Percentiles rank a stretch among this genome's conserved stretches.
Evolutionary conservation across 2,329 filamentous ascomycete genomes (phyloP).

Genomic region (Beauveria medogensis): DNA sequence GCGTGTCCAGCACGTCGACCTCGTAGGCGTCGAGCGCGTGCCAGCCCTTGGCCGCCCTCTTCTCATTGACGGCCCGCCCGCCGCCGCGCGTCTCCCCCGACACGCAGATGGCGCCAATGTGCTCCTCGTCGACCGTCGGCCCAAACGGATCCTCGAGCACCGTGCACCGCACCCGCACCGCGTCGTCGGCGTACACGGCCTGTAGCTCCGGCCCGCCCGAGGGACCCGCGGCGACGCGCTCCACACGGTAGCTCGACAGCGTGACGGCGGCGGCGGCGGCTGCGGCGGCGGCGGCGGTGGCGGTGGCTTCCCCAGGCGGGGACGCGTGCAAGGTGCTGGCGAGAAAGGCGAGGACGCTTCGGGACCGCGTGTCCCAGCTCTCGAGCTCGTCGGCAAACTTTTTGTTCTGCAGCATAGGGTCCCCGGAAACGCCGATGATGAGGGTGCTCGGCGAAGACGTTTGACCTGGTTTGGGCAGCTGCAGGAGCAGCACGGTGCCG

Average conservation of each 20-base stretch:
- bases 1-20: conserved; percentile 74
- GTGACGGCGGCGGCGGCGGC: not conserved
- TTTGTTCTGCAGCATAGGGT: conserved; percentile 80
- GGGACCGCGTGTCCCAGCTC: conserved; percentile 67
- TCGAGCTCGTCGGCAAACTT: conserved; percentile 77
- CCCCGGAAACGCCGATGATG: conserved; percentile 81
- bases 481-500: conserved; percentile 68
- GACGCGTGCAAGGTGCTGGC: conserved; percentile 48
- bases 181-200: conserved; percentile 49
- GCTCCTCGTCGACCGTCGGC: conserved; percentile 76
- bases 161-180: conserved; percentile 66
- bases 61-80: conserved; percentile 79
- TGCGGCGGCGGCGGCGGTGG: conserved; percentile 4
- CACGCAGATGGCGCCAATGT: conserved; percentile 73
- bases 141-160: conserved; percentile 84
- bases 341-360: conserved; percentile 64
- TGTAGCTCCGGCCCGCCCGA: conserved; percentile 21
- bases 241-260: not conserved
- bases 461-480: conserved; percentile 33
- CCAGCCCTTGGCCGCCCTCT: conserved; percentile 70
- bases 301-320: conserved; percentile 18
- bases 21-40: conserved; percentile 69
- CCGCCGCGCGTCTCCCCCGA: conserved; percentile 82
- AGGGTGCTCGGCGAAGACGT: conserved; percentile 44
- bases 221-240: not conserved